Evolutionary conservation across 768 basidiomycete species (phyloP), one percentile per base, ranked within the genome.

Genomic region (Gloeopeniophorella convolvens): DNA sequence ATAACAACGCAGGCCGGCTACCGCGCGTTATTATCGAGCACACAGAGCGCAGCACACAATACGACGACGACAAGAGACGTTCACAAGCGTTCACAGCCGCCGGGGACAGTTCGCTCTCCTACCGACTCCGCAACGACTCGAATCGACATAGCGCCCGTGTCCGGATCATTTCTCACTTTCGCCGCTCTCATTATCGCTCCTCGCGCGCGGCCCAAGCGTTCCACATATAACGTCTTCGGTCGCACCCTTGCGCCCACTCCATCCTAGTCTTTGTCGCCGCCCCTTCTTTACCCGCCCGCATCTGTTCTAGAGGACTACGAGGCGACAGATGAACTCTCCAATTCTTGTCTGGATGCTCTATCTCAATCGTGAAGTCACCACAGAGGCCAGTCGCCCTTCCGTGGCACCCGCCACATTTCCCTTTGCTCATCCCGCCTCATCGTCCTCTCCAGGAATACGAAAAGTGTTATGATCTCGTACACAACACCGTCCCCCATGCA

Each of bases 261-360:
- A 11, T 54, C 52, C 52, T 54, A 54, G 52, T 41, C 31, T 48
- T 53, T 53, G 51, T 43, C 52, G 52, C 52, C 52, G 28, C 27
- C 40, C 42, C 43, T 35, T 21, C 36, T 34, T 43, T 20, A 26
- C 30, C 35, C n/a, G n/a, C 42, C 30, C 28, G 28, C 24, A 44
- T 42, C 35, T 20, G 28, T 37, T 31, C 8, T 31, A 45, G 23
- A 39, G 28, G 34, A 37, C 28, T 31, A 16, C 11, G 37, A 30
- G 35, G 15, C 34, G 21, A 40, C 24, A 20, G 35, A 67, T 74
- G 70, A 80, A 82, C 49, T 81, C 78, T 62, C 82, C 83, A 10
- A 79, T 88, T 54, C 73, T 89, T 23, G 80, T 85, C 20, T 89
- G 85, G 85, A 86, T 87, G 82, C 68, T 89, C 43, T 83, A 82